These are phyloP conservation scores for Rubia peregrina DNA, from an alignment of 305 asterid genomes.

Conservation along the genomic window DNA sequence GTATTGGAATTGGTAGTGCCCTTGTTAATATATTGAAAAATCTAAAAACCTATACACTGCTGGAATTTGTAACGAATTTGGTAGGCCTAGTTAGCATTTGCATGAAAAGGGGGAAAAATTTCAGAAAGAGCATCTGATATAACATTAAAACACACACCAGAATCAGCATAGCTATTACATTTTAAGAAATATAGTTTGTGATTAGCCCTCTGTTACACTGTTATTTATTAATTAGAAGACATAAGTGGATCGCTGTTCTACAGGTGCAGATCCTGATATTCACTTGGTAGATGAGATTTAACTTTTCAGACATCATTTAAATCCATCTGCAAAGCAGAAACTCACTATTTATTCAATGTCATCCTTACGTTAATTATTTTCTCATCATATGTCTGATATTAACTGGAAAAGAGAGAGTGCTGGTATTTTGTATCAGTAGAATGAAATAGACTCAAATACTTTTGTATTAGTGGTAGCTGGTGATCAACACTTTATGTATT, in stretches of 20 bases:
- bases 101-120: neutral
- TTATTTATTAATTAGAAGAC: neutral
- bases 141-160: no score
- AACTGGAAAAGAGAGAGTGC: neutral
- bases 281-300: no score
- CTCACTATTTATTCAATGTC: neutral
- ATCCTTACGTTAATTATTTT: neutral
- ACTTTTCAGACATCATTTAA: neutral
- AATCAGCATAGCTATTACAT: neutral
- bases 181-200: neutral
- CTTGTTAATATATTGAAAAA: neutral
- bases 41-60: neutral
- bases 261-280: no score
- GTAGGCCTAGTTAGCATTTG: neutral
- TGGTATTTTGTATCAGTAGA: neutral
- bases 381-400: neutral
- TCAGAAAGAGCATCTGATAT: neutral
- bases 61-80: neutral
- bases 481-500: no score
- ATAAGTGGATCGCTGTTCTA: no score
- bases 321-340: neutral
- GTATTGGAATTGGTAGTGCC: constrained; percentile 81
- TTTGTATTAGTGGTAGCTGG: no score
- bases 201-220: neutral
- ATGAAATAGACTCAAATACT: neutral